Percentiles rank a stretch among this genome's conserved stretches.
Conservation (phyloP, 1,284 basidiomycete species). For the Cryptococcus sp. region DNA sequence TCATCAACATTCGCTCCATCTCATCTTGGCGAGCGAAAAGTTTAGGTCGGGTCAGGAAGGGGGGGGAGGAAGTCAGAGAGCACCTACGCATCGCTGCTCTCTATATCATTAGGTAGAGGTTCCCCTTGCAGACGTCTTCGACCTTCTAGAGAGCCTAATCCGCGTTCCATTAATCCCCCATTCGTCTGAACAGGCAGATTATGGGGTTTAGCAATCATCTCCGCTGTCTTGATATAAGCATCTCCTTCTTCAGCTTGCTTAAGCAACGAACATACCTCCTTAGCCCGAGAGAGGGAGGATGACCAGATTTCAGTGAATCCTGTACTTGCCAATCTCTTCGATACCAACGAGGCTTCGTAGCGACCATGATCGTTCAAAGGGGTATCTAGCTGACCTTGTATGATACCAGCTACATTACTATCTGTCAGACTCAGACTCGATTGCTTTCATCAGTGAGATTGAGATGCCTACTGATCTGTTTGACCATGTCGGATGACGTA, state of each 20-base stretch:
- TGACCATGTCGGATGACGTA: slow-evolving; percentile 43
- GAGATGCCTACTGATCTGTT: slow-evolving; percentile 38
- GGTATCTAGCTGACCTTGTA: slow-evolving; percentile 45
- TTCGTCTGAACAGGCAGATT: slow-evolving; percentile 13
- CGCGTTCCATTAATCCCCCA: slow-evolving; percentile 29
- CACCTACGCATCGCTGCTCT: slow-evolving; percentile 23
- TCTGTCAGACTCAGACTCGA: neutral
- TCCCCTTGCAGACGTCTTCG: slow-evolving; percentile 18
- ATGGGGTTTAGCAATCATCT: slow-evolving; percentile 27
- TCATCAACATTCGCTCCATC: slow-evolving; percentile 1
- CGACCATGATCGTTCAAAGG: slow-evolving; percentile 41
- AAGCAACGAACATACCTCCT: slow-evolving; percentile 26
- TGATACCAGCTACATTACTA: slow-evolving; percentile 42
- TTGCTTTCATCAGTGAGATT: neutral
- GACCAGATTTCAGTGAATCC: slow-evolving; percentile 27
- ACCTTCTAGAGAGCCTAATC: slow-evolving; percentile 35
- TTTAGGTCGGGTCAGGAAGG: no score
- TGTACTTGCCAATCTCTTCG: slow-evolving; percentile 19
- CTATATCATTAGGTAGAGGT: slow-evolving; percentile 26
- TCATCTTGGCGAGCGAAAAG: no score
- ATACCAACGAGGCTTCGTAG: slow-evolving; percentile 25
- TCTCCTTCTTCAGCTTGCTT: neutral
- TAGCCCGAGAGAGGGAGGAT: slow-evolving; percentile 35
- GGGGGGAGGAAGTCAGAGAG: neutral
- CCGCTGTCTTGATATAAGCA: slow-evolving; percentile 25